These are phyloP conservation scores for Petunia axillaris DNA, from an alignment of 257 asterid species.

Conservation along the genomic window DNA sequence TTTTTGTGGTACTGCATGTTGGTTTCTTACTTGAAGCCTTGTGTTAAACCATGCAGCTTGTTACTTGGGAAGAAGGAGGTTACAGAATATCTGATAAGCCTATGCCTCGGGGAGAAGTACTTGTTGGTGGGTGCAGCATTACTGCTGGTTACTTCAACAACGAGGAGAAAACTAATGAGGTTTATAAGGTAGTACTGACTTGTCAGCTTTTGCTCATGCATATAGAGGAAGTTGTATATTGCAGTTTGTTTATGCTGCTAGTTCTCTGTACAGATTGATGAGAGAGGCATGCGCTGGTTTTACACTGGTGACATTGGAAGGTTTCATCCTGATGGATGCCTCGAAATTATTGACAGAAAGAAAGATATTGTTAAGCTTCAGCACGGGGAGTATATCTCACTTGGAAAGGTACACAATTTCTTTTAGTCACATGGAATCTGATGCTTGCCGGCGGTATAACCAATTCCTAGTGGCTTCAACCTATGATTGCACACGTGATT, in stretches of 20 bases:
- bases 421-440: background rate
- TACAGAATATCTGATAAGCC: slow-evolving; percentile 75
- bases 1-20: background rate
- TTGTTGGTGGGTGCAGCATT: slow-evolving; percentile 83
- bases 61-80: slow-evolving; percentile 96
- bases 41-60: slow-evolving; percentile 59
- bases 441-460: background rate
- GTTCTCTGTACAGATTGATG: slow-evolving; percentile 66
- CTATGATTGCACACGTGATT: background rate
- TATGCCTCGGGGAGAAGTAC: slow-evolving; percentile 92
- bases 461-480: background rate
- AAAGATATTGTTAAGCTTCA: slow-evolving; percentile 94
- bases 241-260: slow-evolving; percentile 19
- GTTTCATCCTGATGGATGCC: slow-evolving; percentile 91
- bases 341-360: slow-evolving; percentile 90
- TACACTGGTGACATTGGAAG: slow-evolving; percentile 88
- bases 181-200: slow-evolving; percentile 55
- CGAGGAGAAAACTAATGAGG: slow-evolving; percentile 79
- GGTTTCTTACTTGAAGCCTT: slow-evolving; percentile 23
- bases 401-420: slow-evolving; percentile 67
- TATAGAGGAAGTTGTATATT: slow-evolving; percentile 4
- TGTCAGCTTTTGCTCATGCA: slow-evolving; percentile 17
- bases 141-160: slow-evolving; percentile 88
- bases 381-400: slow-evolving; percentile 92
- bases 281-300: slow-evolving; percentile 90